A percentile compares a stretch with the other conserved stretches of the same genome.
Evolutionary conservation across 345 rosid species (phyloP).

Genomic region (Salix udensis): DNA sequence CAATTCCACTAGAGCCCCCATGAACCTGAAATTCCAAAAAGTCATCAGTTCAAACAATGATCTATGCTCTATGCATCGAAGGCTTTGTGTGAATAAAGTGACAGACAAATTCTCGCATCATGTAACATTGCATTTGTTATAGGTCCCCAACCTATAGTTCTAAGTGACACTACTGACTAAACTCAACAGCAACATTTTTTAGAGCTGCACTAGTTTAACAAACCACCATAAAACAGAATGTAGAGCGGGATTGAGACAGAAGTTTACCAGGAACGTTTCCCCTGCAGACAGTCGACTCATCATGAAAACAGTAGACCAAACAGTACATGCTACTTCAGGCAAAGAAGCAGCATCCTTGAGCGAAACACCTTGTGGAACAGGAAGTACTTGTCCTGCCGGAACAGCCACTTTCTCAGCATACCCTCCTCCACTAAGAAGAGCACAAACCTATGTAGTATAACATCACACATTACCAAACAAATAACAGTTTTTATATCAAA

Average conservation of each 20-base stretch:
- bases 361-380: slow-evolving; percentile 55
- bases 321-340: slow-evolving; percentile 89
- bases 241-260: background rate
- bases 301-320: slow-evolving; percentile 90
- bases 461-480: background rate
- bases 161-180: background rate
- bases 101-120: background rate
- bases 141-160: background rate
- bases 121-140: background rate
- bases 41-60: slow-evolving; percentile 6
- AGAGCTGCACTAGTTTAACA: background rate
- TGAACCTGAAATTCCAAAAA: slow-evolving; percentile 52
- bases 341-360: slow-evolving; percentile 62
- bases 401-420: slow-evolving; percentile 82
- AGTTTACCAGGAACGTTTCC: slow-evolving; percentile 64
- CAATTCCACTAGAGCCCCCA: slow-evolving; percentile 95
- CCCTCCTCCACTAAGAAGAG: slow-evolving; percentile 86
- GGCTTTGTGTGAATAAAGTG: background rate
- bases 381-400: slow-evolving; percentile 66
- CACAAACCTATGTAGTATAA: slow-evolving; percentile 54
- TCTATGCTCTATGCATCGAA: background rate
- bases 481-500: background rate
- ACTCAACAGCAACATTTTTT: background rate
- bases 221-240: background rate
- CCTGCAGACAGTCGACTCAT: slow-evolving; percentile 56